These are phyloP conservation scores for Radiomyces spectabilis DNA, from an alignment of 192 early-diverging fungal species.

Conservation along the genomic window DNA sequence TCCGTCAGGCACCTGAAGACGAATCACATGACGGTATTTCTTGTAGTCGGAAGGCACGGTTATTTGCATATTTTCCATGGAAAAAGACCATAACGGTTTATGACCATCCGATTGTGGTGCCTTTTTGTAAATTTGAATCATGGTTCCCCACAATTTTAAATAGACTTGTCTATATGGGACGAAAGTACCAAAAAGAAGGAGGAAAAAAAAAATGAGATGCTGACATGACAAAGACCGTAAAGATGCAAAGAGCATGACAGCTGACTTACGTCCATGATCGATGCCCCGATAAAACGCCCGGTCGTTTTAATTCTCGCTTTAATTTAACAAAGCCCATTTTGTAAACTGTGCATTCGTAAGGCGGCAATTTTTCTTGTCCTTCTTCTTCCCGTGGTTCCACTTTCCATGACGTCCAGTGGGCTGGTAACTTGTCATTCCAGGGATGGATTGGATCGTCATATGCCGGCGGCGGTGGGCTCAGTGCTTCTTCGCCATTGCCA, in stretches of 20 bases:
- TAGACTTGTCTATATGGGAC: slow-evolving; percentile 31
- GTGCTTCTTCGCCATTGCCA: background rate
- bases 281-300: slow-evolving; percentile 23
- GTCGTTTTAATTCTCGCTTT: slow-evolving; percentile 35
- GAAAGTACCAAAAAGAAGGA: background rate
- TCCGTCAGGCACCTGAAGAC: slow-evolving; percentile 29
- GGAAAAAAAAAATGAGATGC: background rate
- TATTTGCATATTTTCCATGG: slow-evolving; percentile 34
- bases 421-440: slow-evolving; percentile 3
- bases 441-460: slow-evolving; percentile 13
- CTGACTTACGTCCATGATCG: slow-evolving; percentile 39
- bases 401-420: no score
- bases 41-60: slow-evolving; percentile 35
- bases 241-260: background rate
- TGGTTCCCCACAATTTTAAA: slow-evolving; percentile 34
- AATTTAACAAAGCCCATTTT: slow-evolving; percentile 30
- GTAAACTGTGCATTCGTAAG: slow-evolving; percentile 37
- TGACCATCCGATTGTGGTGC: slow-evolving; percentile 19
- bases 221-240: no score
- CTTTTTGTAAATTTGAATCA: slow-evolving; percentile 28
- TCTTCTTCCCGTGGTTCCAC: slow-evolving; percentile 28
- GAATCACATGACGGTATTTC: slow-evolving; percentile 36
- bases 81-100: slow-evolving; percentile 26
- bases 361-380: slow-evolving; percentile 36
- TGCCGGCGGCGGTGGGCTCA: background rate